phyloP scores from a whole-genome alignment of 2,329 filamentous ascomycete genomes.

The Epichloe baconii region DNA sequence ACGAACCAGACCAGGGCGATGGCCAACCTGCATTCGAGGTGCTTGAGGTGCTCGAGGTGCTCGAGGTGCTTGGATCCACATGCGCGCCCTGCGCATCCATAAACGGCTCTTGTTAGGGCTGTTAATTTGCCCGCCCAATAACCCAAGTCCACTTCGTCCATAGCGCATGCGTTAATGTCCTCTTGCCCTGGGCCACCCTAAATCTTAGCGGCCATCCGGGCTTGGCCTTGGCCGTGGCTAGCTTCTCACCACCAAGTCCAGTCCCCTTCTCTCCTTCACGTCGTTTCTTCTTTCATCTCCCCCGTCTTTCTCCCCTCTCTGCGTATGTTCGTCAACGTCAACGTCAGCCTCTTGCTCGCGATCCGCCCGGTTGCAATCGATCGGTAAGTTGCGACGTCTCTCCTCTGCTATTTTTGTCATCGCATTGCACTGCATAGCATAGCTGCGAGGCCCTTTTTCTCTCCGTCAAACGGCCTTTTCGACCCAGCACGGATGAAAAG shows the following conservation, averaged over 20 bases:
- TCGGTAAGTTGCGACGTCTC: slow-evolving; percentile 2
- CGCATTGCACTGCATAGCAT: not conserved
- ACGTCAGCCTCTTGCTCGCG: slow-evolving; percentile 1
- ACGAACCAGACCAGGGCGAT: not conserved
- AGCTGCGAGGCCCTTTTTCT: not conserved
- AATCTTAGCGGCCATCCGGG: no score
- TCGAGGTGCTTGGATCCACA: not conserved
- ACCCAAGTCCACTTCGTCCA: no score
- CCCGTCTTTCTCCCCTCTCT: not conserved
- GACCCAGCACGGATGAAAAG: slow-evolving; percentile 1
- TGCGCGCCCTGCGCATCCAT: not conserved
- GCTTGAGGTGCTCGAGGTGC: not conserved
- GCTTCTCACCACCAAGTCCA: not conserved
- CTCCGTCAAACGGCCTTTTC: not conserved
- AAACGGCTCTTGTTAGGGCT: not conserved
- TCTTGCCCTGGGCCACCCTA: no score
- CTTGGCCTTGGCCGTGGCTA: not conserved
- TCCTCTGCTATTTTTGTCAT: not conserved
- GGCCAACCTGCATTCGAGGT: no score
- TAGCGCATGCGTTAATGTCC: no score
- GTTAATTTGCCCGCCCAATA: no score
- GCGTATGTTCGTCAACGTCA: not conserved
- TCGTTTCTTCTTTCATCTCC: not conserved
- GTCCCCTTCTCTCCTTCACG: not conserved
- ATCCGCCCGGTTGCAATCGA: not conserved